A percentile compares a stretch with the other conserved stretches of the same genome.
These are phyloP conservation scores for Chaetomium olivaceum DNA, from an alignment of 2,329 filamentous ascomycete genomes.

Conservation along the genomic window DNA sequence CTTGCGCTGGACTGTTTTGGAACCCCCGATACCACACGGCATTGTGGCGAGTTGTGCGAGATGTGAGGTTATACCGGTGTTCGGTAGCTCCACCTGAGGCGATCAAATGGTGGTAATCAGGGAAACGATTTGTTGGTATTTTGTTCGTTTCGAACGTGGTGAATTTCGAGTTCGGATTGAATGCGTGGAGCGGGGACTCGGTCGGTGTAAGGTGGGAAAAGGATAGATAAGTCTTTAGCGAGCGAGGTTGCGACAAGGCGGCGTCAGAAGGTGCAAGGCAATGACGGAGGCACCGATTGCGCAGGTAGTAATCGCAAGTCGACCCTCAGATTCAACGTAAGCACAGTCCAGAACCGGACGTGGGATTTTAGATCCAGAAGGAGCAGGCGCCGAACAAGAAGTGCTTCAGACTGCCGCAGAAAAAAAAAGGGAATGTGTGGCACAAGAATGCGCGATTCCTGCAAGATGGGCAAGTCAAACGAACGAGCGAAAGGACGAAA, in stretches of 20 bases:
- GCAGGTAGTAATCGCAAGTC: constrained; percentile 8
- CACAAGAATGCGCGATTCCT: constrained; percentile 18
- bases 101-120: not conserved
- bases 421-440: constrained; percentile 20
- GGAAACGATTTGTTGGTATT: not conserved
- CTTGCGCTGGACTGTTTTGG: constrained; percentile 91
- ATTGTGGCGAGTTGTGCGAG: constrained; percentile 34
- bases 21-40: constrained; percentile 64
- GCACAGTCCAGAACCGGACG: not conserved
- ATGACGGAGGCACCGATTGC: not conserved
- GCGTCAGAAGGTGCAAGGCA: constrained; percentile 12
- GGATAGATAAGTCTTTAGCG: constrained; percentile 7
- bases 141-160: not conserved
- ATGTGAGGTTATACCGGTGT: not conserved
- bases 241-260: constrained; percentile 10
- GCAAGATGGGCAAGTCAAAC: constrained; percentile 20
- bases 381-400: not conserved
- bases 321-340: not conserved
- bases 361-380: not conserved
- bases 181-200: not conserved
- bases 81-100: not conserved
- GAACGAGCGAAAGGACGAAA: constrained; percentile 23
- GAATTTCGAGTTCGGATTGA: not conserved
- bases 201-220: not conserved
- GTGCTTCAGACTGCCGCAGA: constrained; percentile 2